Conservation (phyloP, 495 filamentous ascomycete genomes). For the Penicillium argentinense region DNA sequence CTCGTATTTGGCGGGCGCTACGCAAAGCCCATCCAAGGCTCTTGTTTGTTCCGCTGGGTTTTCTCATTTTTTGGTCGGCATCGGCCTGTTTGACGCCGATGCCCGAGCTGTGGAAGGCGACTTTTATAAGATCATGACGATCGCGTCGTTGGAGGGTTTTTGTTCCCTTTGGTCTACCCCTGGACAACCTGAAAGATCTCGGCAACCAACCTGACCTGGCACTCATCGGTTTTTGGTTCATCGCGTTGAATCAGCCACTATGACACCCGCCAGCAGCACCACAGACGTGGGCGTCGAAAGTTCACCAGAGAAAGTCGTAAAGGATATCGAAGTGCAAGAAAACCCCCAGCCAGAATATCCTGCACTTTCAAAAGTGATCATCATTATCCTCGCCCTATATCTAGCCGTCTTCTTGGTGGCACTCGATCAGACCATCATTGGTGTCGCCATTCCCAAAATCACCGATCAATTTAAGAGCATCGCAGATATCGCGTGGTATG, state of each 20-base stretch:
- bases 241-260: neutral
- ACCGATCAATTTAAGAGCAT: slow-evolving; percentile 44
- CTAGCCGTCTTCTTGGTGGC: slow-evolving; percentile 51
- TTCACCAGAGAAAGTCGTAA: slow-evolving; percentile 1
- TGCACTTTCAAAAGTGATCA: slow-evolving; percentile 12
- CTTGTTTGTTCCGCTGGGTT: too few species aligned
- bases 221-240: neutral
- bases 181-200: too few species aligned
- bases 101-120: too few species aligned
- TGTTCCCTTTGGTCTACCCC: too few species aligned
- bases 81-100: neutral
- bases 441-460: slow-evolving; percentile 43
- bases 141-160: too few species aligned
- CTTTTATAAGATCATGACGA: too few species aligned
- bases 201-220: neutral
- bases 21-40: neutral
- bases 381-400: slow-evolving; percentile 31
- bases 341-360: slow-evolving; percentile 17
- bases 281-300: slow-evolving; percentile 8
- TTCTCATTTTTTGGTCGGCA: too few species aligned
- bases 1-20: neutral
- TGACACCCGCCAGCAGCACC: slow-evolving; percentile 8
- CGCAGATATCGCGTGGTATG: slow-evolving; percentile 48
- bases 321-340: slow-evolving; percentile 4
- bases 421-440: slow-evolving; percentile 52